These are phyloP conservation scores for Chaetothyriales sp. DNA, from an alignment of 2,329 filamentous ascomycete genomes.

Conservation along the genomic window DNA sequence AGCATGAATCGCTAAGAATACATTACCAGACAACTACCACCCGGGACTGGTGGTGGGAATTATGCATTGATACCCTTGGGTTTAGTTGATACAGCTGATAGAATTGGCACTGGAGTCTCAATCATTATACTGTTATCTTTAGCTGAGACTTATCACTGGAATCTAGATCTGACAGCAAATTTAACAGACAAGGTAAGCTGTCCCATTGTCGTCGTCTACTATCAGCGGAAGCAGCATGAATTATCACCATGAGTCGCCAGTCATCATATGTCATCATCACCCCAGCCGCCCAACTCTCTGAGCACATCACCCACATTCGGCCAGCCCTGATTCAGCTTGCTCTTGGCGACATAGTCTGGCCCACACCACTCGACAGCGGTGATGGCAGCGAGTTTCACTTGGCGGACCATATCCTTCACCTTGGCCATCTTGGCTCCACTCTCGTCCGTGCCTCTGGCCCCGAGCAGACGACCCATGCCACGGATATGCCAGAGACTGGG, in stretches of 20 bases:
- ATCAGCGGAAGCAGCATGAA: no score
- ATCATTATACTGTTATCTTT: no score
- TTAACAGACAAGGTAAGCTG: background rate
- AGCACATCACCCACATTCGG: slow-evolving; percentile 16
- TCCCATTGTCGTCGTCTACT: no score
- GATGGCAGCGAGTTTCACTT: slow-evolving; percentile 12
- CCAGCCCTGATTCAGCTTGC: slow-evolving; percentile 13
- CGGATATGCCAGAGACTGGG: slow-evolving; percentile 34
- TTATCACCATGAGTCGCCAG: no score
- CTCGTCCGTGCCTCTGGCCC: slow-evolving; percentile 13
- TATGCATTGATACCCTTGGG: background rate
- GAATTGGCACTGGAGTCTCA: background rate
- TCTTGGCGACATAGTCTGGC: slow-evolving; percentile 9
- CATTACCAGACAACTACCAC: background rate
- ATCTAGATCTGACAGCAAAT: background rate
- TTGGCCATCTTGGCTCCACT: slow-evolving; percentile 4
- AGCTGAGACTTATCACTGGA: background rate
- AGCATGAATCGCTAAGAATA: background rate
- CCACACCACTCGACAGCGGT: slow-evolving; percentile 13
- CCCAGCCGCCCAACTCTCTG: slow-evolving; percentile 16
- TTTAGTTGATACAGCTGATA: background rate
- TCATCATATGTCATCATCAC: slow-evolving; percentile 7
- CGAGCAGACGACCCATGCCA: slow-evolving; percentile 25
- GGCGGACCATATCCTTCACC: slow-evolving; percentile 12
- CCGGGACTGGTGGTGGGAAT: background rate